Percentiles rank a stretch among this genome's conserved stretches.
Conservation (phyloP, 768 basidiomycete species). For the Suillus ampliporus region DNA sequence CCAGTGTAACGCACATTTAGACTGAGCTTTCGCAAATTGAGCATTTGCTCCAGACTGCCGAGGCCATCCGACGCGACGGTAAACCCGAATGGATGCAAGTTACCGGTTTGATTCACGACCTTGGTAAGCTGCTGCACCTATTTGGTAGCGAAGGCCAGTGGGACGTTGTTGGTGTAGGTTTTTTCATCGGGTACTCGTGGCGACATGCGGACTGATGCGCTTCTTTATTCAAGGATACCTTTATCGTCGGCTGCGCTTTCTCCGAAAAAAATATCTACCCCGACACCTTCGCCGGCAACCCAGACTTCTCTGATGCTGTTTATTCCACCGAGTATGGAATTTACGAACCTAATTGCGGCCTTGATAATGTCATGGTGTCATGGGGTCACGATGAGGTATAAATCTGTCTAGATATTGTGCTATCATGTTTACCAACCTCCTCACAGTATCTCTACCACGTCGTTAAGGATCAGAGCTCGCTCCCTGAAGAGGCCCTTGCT, state of each 20-base stretch:
- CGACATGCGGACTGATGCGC: neutral
- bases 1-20: conserved; percentile 41
- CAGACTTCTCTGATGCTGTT: conserved; percentile 65
- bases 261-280: conserved; percentile 85
- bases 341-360: conserved; percentile 78
- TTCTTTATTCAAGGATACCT: conserved; percentile 56
- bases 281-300: conserved; percentile 76
- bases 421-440: neutral
- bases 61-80: conserved; percentile 83
- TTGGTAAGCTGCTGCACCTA: conserved; percentile 85
- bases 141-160: conserved; percentile 91
- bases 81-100: conserved; percentile 95
- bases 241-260: conserved; percentile 85
- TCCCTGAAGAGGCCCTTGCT: conserved; percentile 81
- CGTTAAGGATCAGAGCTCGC: conserved; percentile 78
- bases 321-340: conserved; percentile 78
- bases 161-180: conserved; percentile 88
- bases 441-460: conserved; percentile 82
- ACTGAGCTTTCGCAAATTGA: conserved; percentile 85
- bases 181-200: neutral
- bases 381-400: conserved; percentile 92
- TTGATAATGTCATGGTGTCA: conserved; percentile 86
- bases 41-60: conserved; percentile 91
- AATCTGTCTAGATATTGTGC: conserved; percentile 7
- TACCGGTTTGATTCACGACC: conserved; percentile 85